These are phyloP conservation scores for Microdochium paspali DNA, from an alignment of 2,329 filamentous ascomycete species.

Conservation along the genomic window DNA sequence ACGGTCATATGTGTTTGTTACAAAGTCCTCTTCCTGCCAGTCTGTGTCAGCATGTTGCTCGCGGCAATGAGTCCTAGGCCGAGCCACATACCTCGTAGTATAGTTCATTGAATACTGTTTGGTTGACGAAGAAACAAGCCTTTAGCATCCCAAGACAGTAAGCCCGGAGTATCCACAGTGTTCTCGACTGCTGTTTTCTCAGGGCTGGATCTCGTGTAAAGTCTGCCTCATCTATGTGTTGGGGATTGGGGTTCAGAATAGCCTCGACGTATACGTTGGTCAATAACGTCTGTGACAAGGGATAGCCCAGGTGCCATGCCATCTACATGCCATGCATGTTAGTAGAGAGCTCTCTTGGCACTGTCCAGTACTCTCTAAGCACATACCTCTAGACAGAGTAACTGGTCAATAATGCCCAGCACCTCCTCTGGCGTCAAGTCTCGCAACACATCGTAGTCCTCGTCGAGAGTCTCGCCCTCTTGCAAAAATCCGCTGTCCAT, in stretches of 20 bases:
- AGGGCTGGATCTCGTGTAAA: conserved; percentile 37
- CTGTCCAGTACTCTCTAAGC: background rate
- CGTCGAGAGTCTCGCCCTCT: conserved; percentile 72
- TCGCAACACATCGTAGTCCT: conserved; percentile 66
- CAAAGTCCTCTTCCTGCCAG: conserved; percentile 84
- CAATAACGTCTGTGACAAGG: conserved; percentile 87
- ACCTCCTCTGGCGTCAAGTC: conserved; percentile 68
- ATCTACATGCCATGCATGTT: conserved; percentile 44
- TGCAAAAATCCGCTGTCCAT: conserved; percentile 91
- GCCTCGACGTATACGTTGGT: conserved; percentile 86
- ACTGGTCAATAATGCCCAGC: conserved; percentile 87
- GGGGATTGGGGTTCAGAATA: conserved; percentile 62
- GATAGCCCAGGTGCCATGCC: conserved; percentile 95
- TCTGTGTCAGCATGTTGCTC: conserved; percentile 5
- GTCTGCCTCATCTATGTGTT: conserved; percentile 52
- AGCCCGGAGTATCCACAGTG: conserved; percentile 62
- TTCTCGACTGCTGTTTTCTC: conserved; percentile 25
- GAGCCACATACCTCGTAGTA: conserved; percentile 67
- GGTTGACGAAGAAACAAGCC: conserved; percentile 69
- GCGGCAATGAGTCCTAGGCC: background rate
- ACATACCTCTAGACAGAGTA: conserved; percentile 76
- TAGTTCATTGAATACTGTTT: conserved; percentile 70
- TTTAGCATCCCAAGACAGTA: conserved; percentile 85
- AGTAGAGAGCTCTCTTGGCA: background rate
- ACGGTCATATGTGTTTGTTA: conserved; percentile 81